Base-by-base conservation (phyloP, 2,329 filamentous ascomycete species). In the Botryotinia convoluta region DNA sequence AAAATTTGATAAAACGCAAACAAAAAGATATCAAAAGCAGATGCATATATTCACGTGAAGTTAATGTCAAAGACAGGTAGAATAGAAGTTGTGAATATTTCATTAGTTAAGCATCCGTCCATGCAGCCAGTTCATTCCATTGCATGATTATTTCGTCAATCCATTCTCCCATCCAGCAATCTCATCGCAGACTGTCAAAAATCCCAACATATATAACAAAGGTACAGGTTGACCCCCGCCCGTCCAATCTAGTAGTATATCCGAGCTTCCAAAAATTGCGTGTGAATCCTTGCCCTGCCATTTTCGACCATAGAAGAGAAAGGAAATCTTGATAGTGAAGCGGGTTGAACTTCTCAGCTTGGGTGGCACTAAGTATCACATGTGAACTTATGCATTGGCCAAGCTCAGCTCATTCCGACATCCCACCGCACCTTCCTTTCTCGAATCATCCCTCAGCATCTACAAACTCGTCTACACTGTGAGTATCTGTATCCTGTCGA, bases 391-490 rank as follows among this genome's bases (percentile, higher is more conserved):
- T 39, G 18, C 20, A 42, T 39, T 29, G 22, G 22, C 37, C 35
- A 20, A 32, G 45, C 9, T n/a, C 37, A 44, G n/a, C 48, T 57
- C 35, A 42, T 57, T 57, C 65, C 18, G 37, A 57, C 2, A n/a
- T 18, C n/a, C 45, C 37, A 16, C n/a, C 6, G n/a, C 48, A 32
- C 29, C 22, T 14, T 69, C 29, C 65, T 42, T n/a, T 51, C 48
- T 29, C 18, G 20, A 32, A 71, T 75, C 74, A 80, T 68, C 75
- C 76, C 51, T 80, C 72, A 16, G 80, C 80, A 76, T 81, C 80
- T n/a, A 81, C 76, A 71, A 81, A 81, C 69, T 81, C 80, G 76
- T 81, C 80, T 42, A 79, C 10, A 73, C 77, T 79, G 14, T 77
- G 69, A 3, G 77, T 79, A 71, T 80, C 79, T 14, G 80, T 81